Evolutionary conservation across 2,329 filamentous ascomycete genomes (phyloP), one percentile per base, ranked within the genome.

Genomic region (Simplicillium aogashimaense): DNA sequence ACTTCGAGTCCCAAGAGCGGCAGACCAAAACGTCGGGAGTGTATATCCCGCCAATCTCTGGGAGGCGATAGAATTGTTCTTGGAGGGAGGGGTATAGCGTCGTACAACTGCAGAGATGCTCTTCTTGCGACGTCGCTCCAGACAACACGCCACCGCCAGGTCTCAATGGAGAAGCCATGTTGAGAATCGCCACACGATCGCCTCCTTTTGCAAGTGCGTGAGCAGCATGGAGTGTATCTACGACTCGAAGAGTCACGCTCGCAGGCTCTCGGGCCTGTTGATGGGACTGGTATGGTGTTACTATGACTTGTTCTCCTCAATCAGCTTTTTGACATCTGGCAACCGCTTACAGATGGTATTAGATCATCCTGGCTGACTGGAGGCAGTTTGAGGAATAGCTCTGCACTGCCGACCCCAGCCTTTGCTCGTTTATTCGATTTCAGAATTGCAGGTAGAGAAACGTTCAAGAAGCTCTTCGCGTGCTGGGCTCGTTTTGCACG

Each of bases 131-230:
- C 8, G 70, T 71, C 0, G 76, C 74, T 15, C 78, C 78, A 12
- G 67, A 67, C 1, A 81, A 55, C 25, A 81, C 70, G 1, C 78
- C 78, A 7, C 77, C 78, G 11, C 78, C 78, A 0, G 78, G 73
- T 0, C 67, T 67, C 1, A 78, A 64, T 0, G 76, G 74, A 0
- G 76, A 81, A 0, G 76, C 76, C 76, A 81, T 81, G 53, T 78
- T 81, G 3, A 82, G 61, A 17, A 82, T 61, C 4, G 66, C 73
- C 2, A 76, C 64, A 15, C 30, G 30, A 13, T 13, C 30, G 30
- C 13, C 30, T 32, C 30, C 12, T 7, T 15, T 13, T 13, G 15
- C 30, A 5, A 15, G 30, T n/a, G 5, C 30, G 11, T n/a, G 30
- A 5, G 30, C 30, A 4, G 30, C 30, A n/a, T 13, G 12, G 30